phyloP scores from a whole-genome alignment of 1,139 yeast genomes.

The Debaryomycetaceae sp. region DNA sequence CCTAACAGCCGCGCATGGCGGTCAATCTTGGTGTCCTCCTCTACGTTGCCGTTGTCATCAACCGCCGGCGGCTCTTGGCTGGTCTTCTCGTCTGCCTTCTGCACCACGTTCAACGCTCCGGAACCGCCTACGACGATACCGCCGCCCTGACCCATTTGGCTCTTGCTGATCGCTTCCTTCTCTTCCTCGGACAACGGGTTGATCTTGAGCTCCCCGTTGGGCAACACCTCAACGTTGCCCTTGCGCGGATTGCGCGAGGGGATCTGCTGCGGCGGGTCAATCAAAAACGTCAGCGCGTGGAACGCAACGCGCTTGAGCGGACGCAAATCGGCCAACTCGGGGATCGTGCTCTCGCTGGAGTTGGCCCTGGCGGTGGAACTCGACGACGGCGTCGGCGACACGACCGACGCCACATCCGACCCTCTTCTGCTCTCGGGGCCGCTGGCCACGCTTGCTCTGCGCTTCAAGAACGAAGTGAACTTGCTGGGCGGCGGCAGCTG shows the following conservation, averaged over 20 bases:
- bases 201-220: slow-evolving; percentile 56
- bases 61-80: slow-evolving; percentile 10
- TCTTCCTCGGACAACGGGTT: slow-evolving; percentile 65
- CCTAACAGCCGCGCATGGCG: slow-evolving; percentile 36
- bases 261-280: slow-evolving; percentile 71
- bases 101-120: slow-evolving; percentile 49
- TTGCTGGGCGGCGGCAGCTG: slow-evolving; percentile 14
- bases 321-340: slow-evolving; percentile 24
- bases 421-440: too few species aligned
- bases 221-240: slow-evolving; percentile 64
- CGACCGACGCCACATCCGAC: too few species aligned
- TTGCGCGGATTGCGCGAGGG: slow-evolving; percentile 62
- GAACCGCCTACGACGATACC: slow-evolving; percentile 81
- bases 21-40: slow-evolving; percentile 41
- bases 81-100: slow-evolving; percentile 14
- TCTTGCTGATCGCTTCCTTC: slow-evolving; percentile 36
- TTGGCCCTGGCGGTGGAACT: too few species aligned
- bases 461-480: slow-evolving; percentile 24
- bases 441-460: slow-evolving; percentile 15
- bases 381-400: too few species aligned
- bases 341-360: too few species aligned
- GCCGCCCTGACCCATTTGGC: slow-evolving; percentile 53
- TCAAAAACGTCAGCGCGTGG: slow-evolving; percentile 65
- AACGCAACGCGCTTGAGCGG: slow-evolving; percentile 68
- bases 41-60: slow-evolving; percentile 24